phyloP scores from a whole-genome alignment of 306 rosid species.

The Cucurbita pepo region DNA sequence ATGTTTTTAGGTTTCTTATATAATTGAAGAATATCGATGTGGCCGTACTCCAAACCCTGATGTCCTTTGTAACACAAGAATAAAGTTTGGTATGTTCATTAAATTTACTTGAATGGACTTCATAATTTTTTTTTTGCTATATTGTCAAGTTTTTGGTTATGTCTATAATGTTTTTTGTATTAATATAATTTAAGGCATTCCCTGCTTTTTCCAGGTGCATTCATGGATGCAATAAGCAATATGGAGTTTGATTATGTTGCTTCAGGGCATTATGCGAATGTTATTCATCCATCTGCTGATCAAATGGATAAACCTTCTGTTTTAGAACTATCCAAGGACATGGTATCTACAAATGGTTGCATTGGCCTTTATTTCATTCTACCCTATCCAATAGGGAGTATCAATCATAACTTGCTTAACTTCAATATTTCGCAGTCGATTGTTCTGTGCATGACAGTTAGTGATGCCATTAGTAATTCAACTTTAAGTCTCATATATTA shows the following conservation, averaged over 20 bases:
- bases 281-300: slow-evolving; percentile 41
- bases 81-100: slow-evolving; percentile 63
- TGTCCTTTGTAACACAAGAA: slow-evolving; percentile 90
- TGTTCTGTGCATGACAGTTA: not conserved
- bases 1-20: slow-evolving; percentile 58
- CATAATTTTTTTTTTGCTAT: not conserved
- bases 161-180: not conserved
- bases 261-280: slow-evolving; percentile 90
- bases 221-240: slow-evolving; percentile 65
- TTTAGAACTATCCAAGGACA: slow-evolving; percentile 66
- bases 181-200: not conserved
- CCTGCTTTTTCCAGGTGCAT: slow-evolving; percentile 47
- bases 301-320: slow-evolving; percentile 28
- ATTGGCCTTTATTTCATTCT: not conserved
- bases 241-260: slow-evolving; percentile 85
- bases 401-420: not conserved
- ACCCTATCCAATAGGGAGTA: not conserved
- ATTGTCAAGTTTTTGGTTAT: not conserved
- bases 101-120: not conserved
- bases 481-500: not conserved
- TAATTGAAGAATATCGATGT: slow-evolving; percentile 73
- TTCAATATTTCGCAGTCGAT: not conserved
- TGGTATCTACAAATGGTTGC: slow-evolving; percentile 29
- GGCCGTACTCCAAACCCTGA: slow-evolving; percentile 94
- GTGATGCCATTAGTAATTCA: not conserved